Evolutionary conservation across 495 filamentous ascomycete genomes (phyloP).

Genomic region (Penicillium riverlandense): DNA sequence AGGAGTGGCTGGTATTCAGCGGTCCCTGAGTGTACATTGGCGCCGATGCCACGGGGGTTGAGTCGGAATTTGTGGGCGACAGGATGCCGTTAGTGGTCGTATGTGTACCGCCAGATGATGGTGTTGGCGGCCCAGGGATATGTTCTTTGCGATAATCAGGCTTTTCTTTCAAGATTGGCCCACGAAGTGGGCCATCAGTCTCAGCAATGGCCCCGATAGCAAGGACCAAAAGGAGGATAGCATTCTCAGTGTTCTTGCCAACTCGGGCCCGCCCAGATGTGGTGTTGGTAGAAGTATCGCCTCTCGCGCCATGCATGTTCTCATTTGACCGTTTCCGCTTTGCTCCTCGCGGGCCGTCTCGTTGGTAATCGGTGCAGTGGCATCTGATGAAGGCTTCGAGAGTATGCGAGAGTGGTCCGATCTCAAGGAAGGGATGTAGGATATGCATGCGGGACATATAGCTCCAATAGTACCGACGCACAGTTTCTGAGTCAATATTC

Average conservation of each 20-base stretch:
- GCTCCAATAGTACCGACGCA: slow-evolving; percentile 57
- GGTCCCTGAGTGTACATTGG: slow-evolving; percentile 14
- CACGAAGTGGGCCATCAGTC: slow-evolving; percentile 49
- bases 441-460: slow-evolving; percentile 78
- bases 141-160: slow-evolving; percentile 19
- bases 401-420: slow-evolving; percentile 38
- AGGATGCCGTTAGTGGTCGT: slow-evolving; percentile 12
- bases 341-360: slow-evolving; percentile 21
- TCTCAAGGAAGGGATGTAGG: slow-evolving; percentile 80
- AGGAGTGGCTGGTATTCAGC: slow-evolving; percentile 12
- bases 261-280: slow-evolving; percentile 11
- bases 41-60: slow-evolving; percentile 8
- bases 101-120: not conserved
- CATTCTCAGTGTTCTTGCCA: slow-evolving; percentile 50
- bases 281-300: slow-evolving; percentile 1
- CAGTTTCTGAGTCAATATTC: slow-evolving; percentile 44
- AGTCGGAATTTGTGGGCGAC: slow-evolving; percentile 22
- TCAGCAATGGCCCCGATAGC: slow-evolving; percentile 81
- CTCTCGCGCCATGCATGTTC: slow-evolving; percentile 13
- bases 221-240: slow-evolving; percentile 72
- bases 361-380: slow-evolving; percentile 20
- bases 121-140: slow-evolving; percentile 14
- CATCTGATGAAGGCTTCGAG: slow-evolving; percentile 44
- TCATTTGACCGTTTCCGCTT: slow-evolving; percentile 40
- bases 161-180: slow-evolving; percentile 34